Base-by-base conservation (phyloP, 352 stramenopile species). In the Aphanomyces invadans region DNA sequence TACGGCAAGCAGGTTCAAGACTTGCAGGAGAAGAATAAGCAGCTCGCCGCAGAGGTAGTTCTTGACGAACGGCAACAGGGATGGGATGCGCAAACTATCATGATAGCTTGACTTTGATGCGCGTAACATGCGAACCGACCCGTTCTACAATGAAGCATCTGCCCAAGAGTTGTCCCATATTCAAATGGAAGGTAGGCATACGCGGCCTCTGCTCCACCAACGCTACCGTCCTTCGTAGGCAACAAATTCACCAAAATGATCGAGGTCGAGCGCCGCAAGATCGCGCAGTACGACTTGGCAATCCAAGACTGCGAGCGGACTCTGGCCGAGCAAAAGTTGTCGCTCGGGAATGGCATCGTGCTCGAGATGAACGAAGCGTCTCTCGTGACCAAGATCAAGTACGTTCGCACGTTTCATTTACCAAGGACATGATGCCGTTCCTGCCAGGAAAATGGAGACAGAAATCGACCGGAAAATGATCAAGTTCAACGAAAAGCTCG, bases 171-270 rank as follows among this genome's bases (percentile, higher is more conserved):
- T 93, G 38, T 89, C 79, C 15, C 81, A 89, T 36, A 19, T 93
- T 56, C 88, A 90, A 26, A 25, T 84, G 10, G 79, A 93, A 68
- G 84, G 81, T 51, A 12, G 49, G n/a, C 29, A 49, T 31, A 10
- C n/a, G 21, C 17, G 12, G 53, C 32, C 36, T 3, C 17, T 12
- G 17, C n/a, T 12, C 5, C 29, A 5, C 26, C 9, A n/a, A 1
- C 49, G 2, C 10, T 36, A 10, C 32, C 2, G 28, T 48, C n/a
- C n/a, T n/a, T n/a, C n/a, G n/a, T 38, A 64, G 55, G 55, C 36
- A 93, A 91, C 72, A 89, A 93, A 60, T 79, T 88, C 26, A 87
- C 90, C 81, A 75, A 88, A 48, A 81, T 83, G 1, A 60, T 93
- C 32, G 82, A 90, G 62, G 68, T 93, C 5, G 82, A 89, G 68